phyloP scores from a whole-genome alignment of 495 filamentous ascomycete species.

The Neurospora intermedia region DNA sequence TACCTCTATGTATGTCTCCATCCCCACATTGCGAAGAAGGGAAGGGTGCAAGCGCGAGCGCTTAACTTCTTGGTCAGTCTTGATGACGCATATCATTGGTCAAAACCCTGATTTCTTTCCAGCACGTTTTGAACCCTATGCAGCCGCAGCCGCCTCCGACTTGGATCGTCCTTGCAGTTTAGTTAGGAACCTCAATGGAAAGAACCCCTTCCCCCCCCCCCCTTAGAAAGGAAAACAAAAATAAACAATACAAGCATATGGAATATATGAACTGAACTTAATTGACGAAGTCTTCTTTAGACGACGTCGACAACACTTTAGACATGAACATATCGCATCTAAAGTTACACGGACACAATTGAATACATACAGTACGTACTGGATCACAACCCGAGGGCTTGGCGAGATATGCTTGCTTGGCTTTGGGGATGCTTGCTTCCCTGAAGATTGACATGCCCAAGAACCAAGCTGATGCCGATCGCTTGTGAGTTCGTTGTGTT shows the following conservation, averaged over 20 bases:
- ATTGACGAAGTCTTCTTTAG: background rate
- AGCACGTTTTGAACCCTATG: background rate
- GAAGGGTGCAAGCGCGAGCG: background rate
- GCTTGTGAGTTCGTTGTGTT: background rate
- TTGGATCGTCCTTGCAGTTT: background rate
- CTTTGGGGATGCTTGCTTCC: background rate
- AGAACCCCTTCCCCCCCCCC: background rate
- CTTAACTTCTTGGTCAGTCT: background rate
- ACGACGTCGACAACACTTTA: background rate
- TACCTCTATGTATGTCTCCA: background rate
- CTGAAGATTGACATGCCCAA: background rate
- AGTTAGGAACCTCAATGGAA: background rate
- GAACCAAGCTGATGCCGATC: background rate
- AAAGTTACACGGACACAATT: background rate
- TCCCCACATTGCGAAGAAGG: background rate
- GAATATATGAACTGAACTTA: background rate
- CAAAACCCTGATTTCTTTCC: background rate
- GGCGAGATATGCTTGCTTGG: background rate
- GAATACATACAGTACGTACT: background rate
- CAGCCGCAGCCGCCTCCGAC: background rate
- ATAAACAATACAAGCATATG: background rate
- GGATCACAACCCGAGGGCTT: background rate
- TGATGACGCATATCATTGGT: background rate
- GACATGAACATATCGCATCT: background rate
- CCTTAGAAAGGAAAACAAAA: background rate